Conservation (phyloP, 2,329 filamentous ascomycete species). For the Pseudogymnoascus sp. region DNA sequence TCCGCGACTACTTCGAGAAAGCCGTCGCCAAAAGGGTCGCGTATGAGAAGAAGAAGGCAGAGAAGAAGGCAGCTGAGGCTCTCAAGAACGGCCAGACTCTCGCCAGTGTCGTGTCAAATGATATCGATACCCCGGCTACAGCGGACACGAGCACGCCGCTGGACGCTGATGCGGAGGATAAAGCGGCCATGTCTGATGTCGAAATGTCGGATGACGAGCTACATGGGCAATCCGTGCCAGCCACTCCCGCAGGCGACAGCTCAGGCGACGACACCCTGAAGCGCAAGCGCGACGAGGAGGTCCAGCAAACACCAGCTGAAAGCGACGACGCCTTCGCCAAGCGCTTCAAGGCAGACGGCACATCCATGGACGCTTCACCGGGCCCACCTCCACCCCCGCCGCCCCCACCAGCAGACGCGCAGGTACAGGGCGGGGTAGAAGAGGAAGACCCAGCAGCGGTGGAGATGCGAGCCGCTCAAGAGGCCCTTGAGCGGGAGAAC, state of each 20-base stretch:
- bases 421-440: neutral
- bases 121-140: conserved; percentile 5
- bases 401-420: conserved; percentile 19
- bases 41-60: conserved; percentile 58
- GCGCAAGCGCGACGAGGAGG: conserved; percentile 54
- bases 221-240: conserved; percentile 37
- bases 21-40: conserved; percentile 68
- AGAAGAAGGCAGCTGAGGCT: conserved; percentile 31
- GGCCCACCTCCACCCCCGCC: conserved; percentile 20
- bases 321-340: conserved; percentile 22
- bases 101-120: conserved; percentile 21
- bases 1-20: conserved; percentile 80
- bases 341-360: conserved; percentile 24
- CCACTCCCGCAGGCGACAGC: conserved; percentile 34
- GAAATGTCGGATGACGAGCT: conserved; percentile 36
- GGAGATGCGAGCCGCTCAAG: conserved; percentile 22
- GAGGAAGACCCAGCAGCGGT: conserved; percentile 18
- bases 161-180: conserved; percentile 23
- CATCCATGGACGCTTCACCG: neutral
- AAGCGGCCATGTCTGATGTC: conserved; percentile 21
- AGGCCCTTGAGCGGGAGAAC: conserved; percentile 27
- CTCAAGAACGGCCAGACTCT: conserved; percentile 24
- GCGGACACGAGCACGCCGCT: conserved; percentile 36
- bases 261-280: conserved; percentile 39
- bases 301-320: conserved; percentile 19